Conservation (phyloP, 352 stramenopile species). For the Phytophthora nicotianae region DNA sequence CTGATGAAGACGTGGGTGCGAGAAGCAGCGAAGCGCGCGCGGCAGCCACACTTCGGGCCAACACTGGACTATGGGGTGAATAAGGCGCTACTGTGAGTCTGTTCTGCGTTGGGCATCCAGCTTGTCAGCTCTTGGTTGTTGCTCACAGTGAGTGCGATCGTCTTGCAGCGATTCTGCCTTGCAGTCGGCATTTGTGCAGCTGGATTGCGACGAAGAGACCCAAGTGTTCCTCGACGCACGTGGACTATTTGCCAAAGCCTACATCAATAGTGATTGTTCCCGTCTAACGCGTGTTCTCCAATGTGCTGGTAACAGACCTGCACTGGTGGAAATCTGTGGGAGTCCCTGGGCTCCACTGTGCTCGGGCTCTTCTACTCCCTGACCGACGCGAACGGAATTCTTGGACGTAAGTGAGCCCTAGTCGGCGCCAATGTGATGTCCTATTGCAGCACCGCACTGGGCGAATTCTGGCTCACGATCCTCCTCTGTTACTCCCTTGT, state of each 20-base stretch:
- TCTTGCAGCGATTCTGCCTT: slow-evolving; percentile 59
- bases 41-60: slow-evolving; percentile 53
- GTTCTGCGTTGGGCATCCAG: not conserved
- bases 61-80: slow-evolving; percentile 70
- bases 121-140: not conserved
- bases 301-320: slow-evolving; percentile 54
- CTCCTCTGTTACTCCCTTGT: slow-evolving; percentile 9
- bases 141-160: slow-evolving; percentile 5
- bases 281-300: not conserved
- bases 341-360: slow-evolving; percentile 66
- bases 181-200: slow-evolving; percentile 64
- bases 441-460: slow-evolving; percentile 18
- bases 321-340: slow-evolving; percentile 69
- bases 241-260: not conserved
- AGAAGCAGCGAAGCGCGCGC: slow-evolving; percentile 54
- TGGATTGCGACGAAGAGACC: slow-evolving; percentile 81
- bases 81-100: slow-evolving; percentile 49
- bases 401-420: slow-evolving; percentile 60
- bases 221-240: slow-evolving; percentile 70
- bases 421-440: slow-evolving; percentile 7
- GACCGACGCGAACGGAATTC: slow-evolving; percentile 84
- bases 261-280: not conserved
- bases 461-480: slow-evolving; percentile 19
- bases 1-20: slow-evolving; percentile 84
- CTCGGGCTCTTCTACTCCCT: slow-evolving; percentile 84